These are phyloP conservation scores for Pseudoturritis turrita DNA, from an alignment of 345 rosid species.

Conservation along the genomic window DNA sequence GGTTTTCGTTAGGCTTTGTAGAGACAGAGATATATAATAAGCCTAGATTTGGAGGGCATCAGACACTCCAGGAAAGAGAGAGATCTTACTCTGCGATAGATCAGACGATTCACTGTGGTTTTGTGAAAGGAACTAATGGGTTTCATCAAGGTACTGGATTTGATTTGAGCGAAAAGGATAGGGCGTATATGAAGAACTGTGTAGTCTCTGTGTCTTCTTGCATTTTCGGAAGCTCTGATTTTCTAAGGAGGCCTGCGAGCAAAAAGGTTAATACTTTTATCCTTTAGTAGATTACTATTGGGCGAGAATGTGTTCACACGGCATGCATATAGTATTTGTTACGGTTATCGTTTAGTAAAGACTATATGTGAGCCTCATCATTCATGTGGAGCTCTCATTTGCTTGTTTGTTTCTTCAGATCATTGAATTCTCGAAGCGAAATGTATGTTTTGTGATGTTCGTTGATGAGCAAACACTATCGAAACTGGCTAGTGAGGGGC, in stretches of 20 bases:
- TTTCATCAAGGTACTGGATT: conserved; percentile 49
- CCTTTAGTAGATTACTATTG: not conserved
- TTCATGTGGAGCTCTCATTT: conserved; percentile 7
- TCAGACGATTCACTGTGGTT: conserved; percentile 86
- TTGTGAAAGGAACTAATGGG: conserved; percentile 56
- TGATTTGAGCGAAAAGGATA: conserved; percentile 62
- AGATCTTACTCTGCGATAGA: conserved; percentile 53
- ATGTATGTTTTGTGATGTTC: conserved; percentile 87
- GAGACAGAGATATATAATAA: conserved; percentile 39
- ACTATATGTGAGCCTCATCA: not conserved
- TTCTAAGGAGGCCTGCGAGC: conserved; percentile 79
- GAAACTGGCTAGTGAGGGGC: conserved; percentile 68
- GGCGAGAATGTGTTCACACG: not conserved
- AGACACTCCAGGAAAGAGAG: conserved; percentile 70
- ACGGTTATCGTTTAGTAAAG: not conserved
- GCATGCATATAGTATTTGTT: not conserved
- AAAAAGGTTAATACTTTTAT: conserved; percentile 41
- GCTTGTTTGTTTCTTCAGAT: conserved; percentile 47
- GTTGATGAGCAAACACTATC: conserved; percentile 81
- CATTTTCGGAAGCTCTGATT: conserved; percentile 93
- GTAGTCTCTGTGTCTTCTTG: conserved; percentile 79
- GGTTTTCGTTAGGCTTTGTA: conserved; percentile 55
- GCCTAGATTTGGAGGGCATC: conserved; percentile 86
- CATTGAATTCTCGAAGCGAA: conserved; percentile 74
- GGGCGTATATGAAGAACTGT: conserved; percentile 68